Evolutionary conservation across 106 monocot species (phyloP), one percentile per base, ranked within the genome.

Genomic region (Iris macrosiphon): DNA sequence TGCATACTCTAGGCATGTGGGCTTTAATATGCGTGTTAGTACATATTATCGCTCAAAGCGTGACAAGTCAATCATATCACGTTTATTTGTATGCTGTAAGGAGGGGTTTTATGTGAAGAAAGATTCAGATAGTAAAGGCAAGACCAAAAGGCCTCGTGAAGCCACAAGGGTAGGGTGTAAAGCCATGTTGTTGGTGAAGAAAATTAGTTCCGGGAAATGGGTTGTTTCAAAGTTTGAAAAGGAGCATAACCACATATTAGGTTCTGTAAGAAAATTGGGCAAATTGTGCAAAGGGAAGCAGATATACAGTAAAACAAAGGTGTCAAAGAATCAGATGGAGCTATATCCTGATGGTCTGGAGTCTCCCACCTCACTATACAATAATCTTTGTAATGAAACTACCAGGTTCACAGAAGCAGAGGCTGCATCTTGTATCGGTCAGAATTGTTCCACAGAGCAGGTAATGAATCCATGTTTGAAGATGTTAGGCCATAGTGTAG

Each of bases 21-120:
- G 83, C 28, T 83, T 83, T 63, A 74, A 70, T 35, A 74, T 78
- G 78, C 78, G 78, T 62, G 83, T 83, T 55, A 78, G 83, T 63
- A 83, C 78, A 21, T 83, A 74, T 20, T 74, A 76, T 22, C 68
- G 76, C 23, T 82, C 82, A 58, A 82, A 82, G 48, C 72, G 76
- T 21, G 76, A 76, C 22, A 77, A 71, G 24, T 70, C 69, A 8
- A 64, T 83, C 18, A 83, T 83, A 29, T 78, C 78, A 38, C 60
- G 78, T 6, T 40, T 77, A 31, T 74, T 83, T 54, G 83, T 83
- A 28, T 82, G 83, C 63, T 78, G 78, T 2, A 83, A 78, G 52
- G 83, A 78, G 63, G 78, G 77, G 4, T 64, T 72, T 39, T 69
- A 82, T 68, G 37, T 51, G 30, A 82, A 76, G 64, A 82, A 73